Evolutionary conservation across 805 yeast genomes (phyloP).

Genomic region (Schwanniomyces occidentalis): DNA sequence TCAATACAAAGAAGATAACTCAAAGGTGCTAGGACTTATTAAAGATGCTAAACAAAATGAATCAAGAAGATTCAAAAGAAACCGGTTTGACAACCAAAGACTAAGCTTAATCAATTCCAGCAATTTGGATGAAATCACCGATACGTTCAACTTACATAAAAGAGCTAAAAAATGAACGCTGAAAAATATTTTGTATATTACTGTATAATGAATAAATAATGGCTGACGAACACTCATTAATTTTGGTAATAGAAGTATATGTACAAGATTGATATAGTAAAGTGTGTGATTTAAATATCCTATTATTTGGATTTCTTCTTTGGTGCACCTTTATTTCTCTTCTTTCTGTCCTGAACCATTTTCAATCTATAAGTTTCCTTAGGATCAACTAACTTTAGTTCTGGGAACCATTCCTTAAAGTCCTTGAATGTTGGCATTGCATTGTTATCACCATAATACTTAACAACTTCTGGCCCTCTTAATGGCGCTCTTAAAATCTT

Average conservation of each 20-base stretch:
- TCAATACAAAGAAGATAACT: constrained; percentile 11
- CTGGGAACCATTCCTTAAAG: constrained; percentile 54
- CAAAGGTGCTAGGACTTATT: constrained; percentile 12
- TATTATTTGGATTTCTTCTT: constrained; percentile 51
- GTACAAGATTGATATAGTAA: constrained; percentile 5
- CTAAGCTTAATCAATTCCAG: constrained; percentile 5
- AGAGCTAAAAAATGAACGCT: constrained; percentile 7
- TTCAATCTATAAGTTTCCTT: constrained; percentile 68
- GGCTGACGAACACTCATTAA: background rate
- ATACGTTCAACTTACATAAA: constrained; percentile 24
- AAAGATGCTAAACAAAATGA: constrained; percentile 12
- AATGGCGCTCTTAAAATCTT: constrained; percentile 67
- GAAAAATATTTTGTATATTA: constrained; percentile 1
- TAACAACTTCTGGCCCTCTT: constrained; percentile 68
- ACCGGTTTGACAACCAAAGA: constrained; percentile 6
- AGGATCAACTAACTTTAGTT: constrained; percentile 57
- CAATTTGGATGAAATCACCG: constrained; percentile 26
- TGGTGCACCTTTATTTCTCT: constrained; percentile 90
- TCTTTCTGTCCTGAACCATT: constrained; percentile 64
- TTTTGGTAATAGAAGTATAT: constrained; percentile 3
- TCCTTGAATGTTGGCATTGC: constrained; percentile 65
- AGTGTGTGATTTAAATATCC: background rate
- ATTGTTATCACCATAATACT: constrained; percentile 70
- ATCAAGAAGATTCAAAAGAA: constrained; percentile 8
- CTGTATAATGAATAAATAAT: constrained; percentile 1